A percentile compares a stretch with the other conserved stretches of the same genome.
These are phyloP conservation scores for Pachysolen tannophilus DNA, from an alignment of 805 yeast genomes.

Conservation along the genomic window DNA sequence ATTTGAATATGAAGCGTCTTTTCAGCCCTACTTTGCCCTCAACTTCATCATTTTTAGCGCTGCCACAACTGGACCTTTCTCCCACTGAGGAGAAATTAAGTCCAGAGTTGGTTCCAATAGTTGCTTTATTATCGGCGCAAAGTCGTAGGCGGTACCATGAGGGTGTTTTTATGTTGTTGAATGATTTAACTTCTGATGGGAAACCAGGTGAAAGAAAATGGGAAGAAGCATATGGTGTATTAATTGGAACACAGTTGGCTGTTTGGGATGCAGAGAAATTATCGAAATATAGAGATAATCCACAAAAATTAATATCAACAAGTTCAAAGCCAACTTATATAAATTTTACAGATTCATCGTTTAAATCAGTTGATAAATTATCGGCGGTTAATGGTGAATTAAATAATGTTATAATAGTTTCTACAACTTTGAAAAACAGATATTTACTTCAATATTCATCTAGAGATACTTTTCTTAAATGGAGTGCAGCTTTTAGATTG, in stretches of 20 bases:
- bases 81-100: background rate
- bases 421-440: conserved; percentile 88
- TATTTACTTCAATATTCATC: conserved; percentile 73
- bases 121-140: conserved; percentile 67
- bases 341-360: conserved; percentile 84
- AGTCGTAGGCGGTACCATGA: conserved; percentile 68
- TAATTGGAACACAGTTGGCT: conserved; percentile 86
- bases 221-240: conserved; percentile 88
- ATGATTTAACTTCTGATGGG: conserved; percentile 78
- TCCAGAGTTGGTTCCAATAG: conserved; percentile 58
- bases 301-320: conserved; percentile 46
- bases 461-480: conserved; percentile 52
- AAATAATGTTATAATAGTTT: conserved; percentile 75
- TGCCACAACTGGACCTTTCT: background rate
- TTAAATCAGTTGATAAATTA: conserved; percentile 60
- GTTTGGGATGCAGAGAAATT: conserved; percentile 79
- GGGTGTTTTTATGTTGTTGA: conserved; percentile 66
- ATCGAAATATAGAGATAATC: conserved; percentile 37
- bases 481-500: conserved; percentile 81
- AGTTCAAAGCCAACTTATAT: conserved; percentile 76
- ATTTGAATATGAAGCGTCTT: background rate
- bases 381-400: conserved; percentile 62
- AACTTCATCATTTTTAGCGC: background rate
- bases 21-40: background rate
- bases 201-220: conserved; percentile 77